Evolutionary conservation across 768 basidiomycete genomes (phyloP).

Genomic region (Trametes coccinea): DNA sequence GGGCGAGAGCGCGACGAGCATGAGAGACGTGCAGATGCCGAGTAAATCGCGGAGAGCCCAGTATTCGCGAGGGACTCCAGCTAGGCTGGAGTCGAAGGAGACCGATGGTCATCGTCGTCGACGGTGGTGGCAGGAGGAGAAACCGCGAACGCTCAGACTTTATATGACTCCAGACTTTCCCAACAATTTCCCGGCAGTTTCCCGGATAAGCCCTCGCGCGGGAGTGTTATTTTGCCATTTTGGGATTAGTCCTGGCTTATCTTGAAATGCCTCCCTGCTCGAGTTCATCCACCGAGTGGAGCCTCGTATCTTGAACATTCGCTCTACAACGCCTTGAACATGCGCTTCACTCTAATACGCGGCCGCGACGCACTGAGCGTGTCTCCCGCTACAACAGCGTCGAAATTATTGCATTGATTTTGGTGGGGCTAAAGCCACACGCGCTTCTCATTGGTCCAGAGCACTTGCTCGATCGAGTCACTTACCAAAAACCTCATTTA

Average conservation of each 20-base stretch:
- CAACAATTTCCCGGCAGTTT: constrained; percentile 1
- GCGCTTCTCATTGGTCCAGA: too few relatives aligned
- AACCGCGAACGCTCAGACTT: not conserved
- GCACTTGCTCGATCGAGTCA: too few relatives aligned
- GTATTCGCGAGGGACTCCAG: constrained; percentile 21
- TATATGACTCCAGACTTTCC: constrained; percentile 13
- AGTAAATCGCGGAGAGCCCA: constrained; percentile 17
- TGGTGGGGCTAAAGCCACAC: too few relatives aligned
- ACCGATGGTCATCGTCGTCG: constrained; percentile 24
- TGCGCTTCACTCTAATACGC: too few relatives aligned
- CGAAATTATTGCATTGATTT: too few relatives aligned
- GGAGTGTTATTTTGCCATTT: constrained; percentile 9
- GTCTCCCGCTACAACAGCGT: too few relatives aligned
- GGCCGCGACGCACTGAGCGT: too few relatives aligned
- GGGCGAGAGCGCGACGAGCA: constrained; percentile 37
- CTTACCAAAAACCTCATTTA: too few relatives aligned
- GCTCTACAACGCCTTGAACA: too few relatives aligned
- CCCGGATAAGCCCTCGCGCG: not conserved
- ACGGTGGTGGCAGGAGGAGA: constrained; percentile 17
- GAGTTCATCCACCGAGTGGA: not conserved
- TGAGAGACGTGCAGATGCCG: constrained; percentile 49
- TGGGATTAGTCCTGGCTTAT: constrained; percentile 2
- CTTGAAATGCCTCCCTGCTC: not conserved
- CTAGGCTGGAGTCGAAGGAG: constrained; percentile 25
- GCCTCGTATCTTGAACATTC: not conserved